Conservation (phyloP, 1,284 basidiomycete species). For the Moesziomyces aphidis region DNA sequence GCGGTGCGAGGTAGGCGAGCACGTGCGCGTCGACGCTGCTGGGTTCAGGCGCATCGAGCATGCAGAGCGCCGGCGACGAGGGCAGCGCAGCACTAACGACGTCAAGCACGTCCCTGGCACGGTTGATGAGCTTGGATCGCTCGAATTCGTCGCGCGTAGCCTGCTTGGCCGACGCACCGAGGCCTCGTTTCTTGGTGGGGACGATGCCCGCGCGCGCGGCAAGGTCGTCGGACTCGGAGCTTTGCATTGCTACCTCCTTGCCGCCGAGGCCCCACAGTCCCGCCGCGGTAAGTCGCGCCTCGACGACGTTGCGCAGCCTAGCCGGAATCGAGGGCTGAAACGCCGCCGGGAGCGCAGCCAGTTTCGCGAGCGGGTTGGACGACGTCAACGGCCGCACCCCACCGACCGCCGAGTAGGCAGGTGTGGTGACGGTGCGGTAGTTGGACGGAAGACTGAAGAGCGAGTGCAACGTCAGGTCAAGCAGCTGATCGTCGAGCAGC, state of each 20-base stretch:
- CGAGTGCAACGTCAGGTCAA: constrained; percentile 53
- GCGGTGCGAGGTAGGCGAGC: constrained; percentile 51
- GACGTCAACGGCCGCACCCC: not conserved
- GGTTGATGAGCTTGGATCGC: constrained; percentile 27
- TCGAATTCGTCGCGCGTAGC: constrained; percentile 39
- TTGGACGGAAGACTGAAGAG: constrained; percentile 57
- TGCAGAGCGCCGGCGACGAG: not conserved
- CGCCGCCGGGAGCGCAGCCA: constrained; percentile 12
- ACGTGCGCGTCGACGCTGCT: constrained; percentile 44
- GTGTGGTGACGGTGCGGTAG: constrained; percentile 49
- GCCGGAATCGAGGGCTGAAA: constrained; percentile 50
- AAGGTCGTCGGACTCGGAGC: constrained; percentile 35
- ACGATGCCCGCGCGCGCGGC: constrained; percentile 42
- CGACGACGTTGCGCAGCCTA: constrained; percentile 52
- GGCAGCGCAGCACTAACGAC: constrained; percentile 25
- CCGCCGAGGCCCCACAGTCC: constrained; percentile 52
- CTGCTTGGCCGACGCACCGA: constrained; percentile 32
- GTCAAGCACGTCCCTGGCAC: constrained; percentile 32
- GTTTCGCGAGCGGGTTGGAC: constrained; percentile 8
- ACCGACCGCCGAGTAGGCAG: constrained; percentile 33
- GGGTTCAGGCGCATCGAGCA: constrained; percentile 5
- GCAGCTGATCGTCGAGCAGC: constrained; percentile 49
- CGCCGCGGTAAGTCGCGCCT: constrained; percentile 40
- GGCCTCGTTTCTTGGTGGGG: constrained; percentile 27
- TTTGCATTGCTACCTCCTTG: constrained; percentile 35